phyloP scores from a whole-genome alignment of 345 rosid genomes.

The Hibiscus tridactylites region DNA sequence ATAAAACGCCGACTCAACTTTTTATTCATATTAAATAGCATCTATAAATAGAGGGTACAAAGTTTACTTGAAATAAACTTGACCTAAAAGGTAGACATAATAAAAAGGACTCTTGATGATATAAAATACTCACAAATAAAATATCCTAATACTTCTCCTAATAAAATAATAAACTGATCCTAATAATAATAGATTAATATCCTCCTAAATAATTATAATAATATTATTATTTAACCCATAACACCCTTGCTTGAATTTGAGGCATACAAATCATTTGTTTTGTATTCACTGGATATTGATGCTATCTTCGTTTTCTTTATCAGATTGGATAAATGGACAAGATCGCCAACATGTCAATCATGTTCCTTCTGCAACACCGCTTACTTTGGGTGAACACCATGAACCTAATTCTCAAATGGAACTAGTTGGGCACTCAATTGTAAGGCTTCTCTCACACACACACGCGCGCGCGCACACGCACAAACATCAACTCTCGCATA shows the following conservation, averaged over 20 bases:
- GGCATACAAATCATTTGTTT: not conserved
- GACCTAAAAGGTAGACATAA: no score
- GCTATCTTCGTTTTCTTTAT: constrained; percentile 9
- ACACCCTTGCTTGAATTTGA: not conserved
- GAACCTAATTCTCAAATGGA: constrained; percentile 47
- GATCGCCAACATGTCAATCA: constrained; percentile 21
- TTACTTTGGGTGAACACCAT: constrained; percentile 23
- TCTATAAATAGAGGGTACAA: no score
- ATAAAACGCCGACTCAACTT: no score
- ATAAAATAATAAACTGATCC: no score
- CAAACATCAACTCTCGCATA: not conserved
- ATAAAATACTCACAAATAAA: no score
- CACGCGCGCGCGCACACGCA: not conserved
- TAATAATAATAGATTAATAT: no score
- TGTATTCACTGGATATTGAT: constrained; percentile 7
- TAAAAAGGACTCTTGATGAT: no score
- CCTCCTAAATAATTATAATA: no score
- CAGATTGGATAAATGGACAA: constrained; percentile 33
- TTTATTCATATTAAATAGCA: no score
- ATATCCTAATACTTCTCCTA: no score
- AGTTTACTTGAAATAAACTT: no score
- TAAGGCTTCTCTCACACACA: constrained; percentile 21
- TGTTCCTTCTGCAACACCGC: constrained; percentile 14
- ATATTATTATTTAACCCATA: no score
- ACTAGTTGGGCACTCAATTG: constrained; percentile 67